These are phyloP conservation scores for Chenopodium album DNA, from an alignment of 148 eudicot species.

Conservation along the genomic window DNA sequence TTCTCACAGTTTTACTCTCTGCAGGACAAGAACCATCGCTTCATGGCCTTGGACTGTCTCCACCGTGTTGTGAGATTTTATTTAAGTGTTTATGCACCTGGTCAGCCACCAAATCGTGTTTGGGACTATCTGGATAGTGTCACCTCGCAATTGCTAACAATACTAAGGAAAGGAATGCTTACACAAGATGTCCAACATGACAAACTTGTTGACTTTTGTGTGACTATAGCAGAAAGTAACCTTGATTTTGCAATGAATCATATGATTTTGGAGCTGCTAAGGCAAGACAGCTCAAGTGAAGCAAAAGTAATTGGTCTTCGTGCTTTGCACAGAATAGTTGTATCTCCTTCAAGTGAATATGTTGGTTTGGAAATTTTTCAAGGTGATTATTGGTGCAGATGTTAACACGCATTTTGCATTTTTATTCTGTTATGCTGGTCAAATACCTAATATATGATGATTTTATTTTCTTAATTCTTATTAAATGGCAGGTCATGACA, in stretches of 20 bases:
- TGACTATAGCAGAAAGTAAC: constrained; percentile 92
- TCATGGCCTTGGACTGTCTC: constrained; percentile 97
- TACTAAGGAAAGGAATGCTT: constrained; percentile 89
- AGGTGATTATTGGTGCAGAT: constrained; percentile 46
- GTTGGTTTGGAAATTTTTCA: constrained; percentile 94
- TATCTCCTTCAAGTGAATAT: constrained; percentile 81
- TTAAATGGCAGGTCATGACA: constrained; percentile 67
- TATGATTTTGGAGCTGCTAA: constrained; percentile 83
- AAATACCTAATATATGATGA: not conserved
- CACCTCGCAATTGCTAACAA: constrained; percentile 83
- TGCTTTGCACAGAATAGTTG: constrained; percentile 92
- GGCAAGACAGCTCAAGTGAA: constrained; percentile 97
- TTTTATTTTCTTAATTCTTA: constrained; percentile 11
- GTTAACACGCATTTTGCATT: not conserved
- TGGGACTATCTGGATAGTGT: constrained; percentile 99
- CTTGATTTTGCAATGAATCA: constrained; percentile 97
- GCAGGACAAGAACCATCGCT: constrained; percentile 98
- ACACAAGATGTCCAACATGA: constrained; percentile 98
- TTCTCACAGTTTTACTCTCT: constrained; percentile 21
- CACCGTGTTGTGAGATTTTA: constrained; percentile 95
- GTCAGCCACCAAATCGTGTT: constrained; percentile 91
- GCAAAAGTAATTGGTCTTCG: constrained; percentile 99
- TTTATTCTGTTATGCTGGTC: not conserved
- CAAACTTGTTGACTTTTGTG: constrained; percentile 97
- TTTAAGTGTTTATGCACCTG: constrained; percentile 84